Conservation (phyloP, 257 asterid genomes). For the Solanum commersonii region DNA sequence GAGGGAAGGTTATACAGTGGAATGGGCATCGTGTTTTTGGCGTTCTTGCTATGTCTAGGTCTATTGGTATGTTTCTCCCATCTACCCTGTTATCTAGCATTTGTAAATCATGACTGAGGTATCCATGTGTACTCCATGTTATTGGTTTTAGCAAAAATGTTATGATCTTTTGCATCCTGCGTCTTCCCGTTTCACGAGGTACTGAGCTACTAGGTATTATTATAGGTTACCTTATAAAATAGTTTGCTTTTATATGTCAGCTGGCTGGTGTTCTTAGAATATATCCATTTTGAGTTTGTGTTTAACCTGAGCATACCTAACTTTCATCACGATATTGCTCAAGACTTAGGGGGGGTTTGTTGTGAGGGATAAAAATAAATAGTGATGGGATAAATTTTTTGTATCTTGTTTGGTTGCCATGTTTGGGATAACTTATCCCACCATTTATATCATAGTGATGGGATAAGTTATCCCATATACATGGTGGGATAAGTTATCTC, state of each 20-base stretch:
- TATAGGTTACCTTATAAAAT: background rate
- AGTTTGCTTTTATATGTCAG: background rate
- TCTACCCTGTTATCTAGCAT: background rate
- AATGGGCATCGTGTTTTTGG: slow-evolving; percentile 96
- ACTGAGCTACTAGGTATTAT: background rate
- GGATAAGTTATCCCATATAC: too few relatives aligned
- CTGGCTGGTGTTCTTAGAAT: background rate
- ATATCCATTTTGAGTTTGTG: background rate
- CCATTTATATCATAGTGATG: too few relatives aligned
- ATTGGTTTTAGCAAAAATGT: background rate
- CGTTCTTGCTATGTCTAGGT: slow-evolving; percentile 96
- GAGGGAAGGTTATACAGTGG: slow-evolving; percentile 98
- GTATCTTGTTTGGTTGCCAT: too few relatives aligned
- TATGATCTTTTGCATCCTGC: background rate
- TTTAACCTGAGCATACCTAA: background rate
- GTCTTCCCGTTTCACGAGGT: background rate
- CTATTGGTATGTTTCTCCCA: slow-evolving; percentile 57
- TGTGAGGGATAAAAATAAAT: too few relatives aligned
- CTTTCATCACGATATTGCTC: background rate
- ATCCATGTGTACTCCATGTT: background rate
- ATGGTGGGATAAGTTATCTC: too few relatives aligned
- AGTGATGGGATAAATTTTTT: too few relatives aligned
- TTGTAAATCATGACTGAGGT: background rate
- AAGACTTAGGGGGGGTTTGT: background rate
- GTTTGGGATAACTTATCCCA: too few relatives aligned